Percentiles rank a stretch among this genome's conserved stretches.
Evolutionary conservation across 2,329 filamentous ascomycete species (phyloP).

Genomic region (Aureobasidium leucospermi): DNA sequence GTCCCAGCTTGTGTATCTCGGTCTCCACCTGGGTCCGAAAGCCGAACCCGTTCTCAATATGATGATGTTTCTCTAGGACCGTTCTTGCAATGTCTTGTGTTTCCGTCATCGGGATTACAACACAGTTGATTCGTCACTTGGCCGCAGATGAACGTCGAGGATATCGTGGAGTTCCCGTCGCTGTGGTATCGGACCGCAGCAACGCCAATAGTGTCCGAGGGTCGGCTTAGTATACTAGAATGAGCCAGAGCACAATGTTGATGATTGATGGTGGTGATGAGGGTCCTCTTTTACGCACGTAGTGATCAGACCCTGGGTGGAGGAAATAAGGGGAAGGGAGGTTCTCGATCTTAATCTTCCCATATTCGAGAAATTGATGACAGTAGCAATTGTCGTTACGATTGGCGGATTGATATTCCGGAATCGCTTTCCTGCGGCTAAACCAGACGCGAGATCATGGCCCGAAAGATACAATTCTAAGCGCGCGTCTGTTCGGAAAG

Average conservation of each 20-base stretch:
- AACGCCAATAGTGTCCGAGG: not conserved
- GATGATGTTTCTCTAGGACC: too few relatives aligned
- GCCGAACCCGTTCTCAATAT: too few relatives aligned
- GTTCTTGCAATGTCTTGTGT: too few relatives aligned
- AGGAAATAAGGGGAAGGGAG: not conserved
- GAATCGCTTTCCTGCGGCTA: not conserved
- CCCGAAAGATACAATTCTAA: not conserved
- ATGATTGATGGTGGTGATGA: not conserved
- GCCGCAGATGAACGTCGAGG: too few relatives aligned
- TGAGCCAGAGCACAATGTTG: not conserved
- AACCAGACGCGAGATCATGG: not conserved
- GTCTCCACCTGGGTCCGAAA: too few relatives aligned
- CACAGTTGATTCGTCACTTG: too few relatives aligned
- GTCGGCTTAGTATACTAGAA: not conserved
- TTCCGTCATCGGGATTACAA: too few relatives aligned
- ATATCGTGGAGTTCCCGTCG: not conserved
- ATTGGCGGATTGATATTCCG: not conserved
- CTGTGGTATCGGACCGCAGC: not conserved
- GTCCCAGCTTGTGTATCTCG: too few relatives aligned
- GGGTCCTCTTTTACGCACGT: not conserved
- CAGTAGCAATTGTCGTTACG: not conserved
- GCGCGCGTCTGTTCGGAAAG: constrained; percentile 1
- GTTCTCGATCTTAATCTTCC: not conserved
- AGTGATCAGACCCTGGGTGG: not conserved
- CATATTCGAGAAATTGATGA: not conserved